Base-by-base conservation (phyloP, 2,329 filamentous ascomycete genomes). In the Pseudogymnoascus sp. region DNA sequence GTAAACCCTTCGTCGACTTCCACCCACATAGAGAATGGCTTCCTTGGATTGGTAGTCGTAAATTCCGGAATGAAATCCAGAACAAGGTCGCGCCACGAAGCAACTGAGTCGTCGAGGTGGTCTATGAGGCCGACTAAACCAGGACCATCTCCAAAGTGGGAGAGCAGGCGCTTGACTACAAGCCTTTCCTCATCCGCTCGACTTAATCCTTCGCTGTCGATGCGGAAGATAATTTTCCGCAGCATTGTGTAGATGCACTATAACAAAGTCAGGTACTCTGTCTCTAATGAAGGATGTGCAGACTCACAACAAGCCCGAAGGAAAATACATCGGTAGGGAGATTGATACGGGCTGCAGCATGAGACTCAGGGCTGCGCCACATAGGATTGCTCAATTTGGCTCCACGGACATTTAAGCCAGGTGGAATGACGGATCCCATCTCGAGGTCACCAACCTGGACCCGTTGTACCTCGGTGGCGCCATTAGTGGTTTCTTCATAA, bases 191-290 rank as follows among this genome's bases (percentile, higher is more conserved):
- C 77, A 70, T 68, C 63, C 34, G 38, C 46, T 14, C 59, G 44
- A 5, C 42, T 63, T 4, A 68, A 59, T 34, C 66, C 64, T n/a
- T 67, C 62, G 14, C 63, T 40, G 25, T 50, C 61, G 12, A 61
- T 72, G 59, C 74, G 73, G 65, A 79, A 77, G 64, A 79, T 74
- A 59, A 79, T 73, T 60, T 71, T 71, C 67, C 76, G 75, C 7
- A 76, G 71, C 59, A 79, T 69, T 14, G 78, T 76, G 67, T 78
- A 81, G 61, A 81, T 79, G 67, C 76, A 79, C 76, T 78, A 62
- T 62, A 62, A 28, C 37, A 60, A 50, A 14, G 63, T 28, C 25
- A 31, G 46, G 7, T 18, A 28, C 11, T 14, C 23, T 4, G 14
- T 31, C 16, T 53, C 40, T 31, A 50, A 12, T 21, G 11, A 12